Evolutionary conservation across 2,329 filamentous ascomycete genomes (phyloP).

Genomic region (Xylaria hypoxylon): DNA sequence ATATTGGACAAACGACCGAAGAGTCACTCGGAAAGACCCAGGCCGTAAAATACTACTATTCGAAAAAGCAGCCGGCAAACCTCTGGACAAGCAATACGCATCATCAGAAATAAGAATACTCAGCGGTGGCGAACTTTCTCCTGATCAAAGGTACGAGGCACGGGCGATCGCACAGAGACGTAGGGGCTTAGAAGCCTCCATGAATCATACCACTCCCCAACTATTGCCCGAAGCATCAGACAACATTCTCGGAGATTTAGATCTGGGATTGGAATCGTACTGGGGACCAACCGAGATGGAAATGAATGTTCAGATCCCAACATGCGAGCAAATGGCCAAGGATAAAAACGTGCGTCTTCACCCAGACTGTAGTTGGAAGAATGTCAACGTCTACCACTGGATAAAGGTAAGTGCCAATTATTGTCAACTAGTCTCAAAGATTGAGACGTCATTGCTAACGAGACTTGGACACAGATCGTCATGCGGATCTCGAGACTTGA

Average conservation of each 20-base stretch:
- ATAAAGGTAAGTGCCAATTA: constrained; percentile 75
- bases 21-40: constrained; percentile 85
- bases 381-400: constrained; percentile 95
- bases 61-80: constrained; percentile 86
- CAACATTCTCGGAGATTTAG: constrained; percentile 84
- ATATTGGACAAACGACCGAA: constrained; percentile 88
- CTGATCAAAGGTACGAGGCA: constrained; percentile 61
- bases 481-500: constrained; percentile 91
- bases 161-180: constrained; percentile 60
- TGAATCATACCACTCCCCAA: constrained; percentile 54
- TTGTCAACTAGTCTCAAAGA: neutral
- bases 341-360: constrained; percentile 75
- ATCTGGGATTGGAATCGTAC: constrained; percentile 75
- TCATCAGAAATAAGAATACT: constrained; percentile 81
- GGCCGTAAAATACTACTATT: constrained; percentile 87
- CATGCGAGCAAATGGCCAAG: constrained; percentile 85
- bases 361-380: constrained; percentile 93
- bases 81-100: constrained; percentile 77
- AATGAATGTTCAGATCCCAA: constrained; percentile 91
- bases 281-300: constrained; percentile 94
- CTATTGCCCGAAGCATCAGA: constrained; percentile 66
- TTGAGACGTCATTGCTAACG: constrained; percentile 2
- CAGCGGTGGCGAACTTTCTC: constrained; percentile 80
- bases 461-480: constrained; percentile 72
- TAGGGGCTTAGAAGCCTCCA: constrained; percentile 66